Conservation (phyloP, 2,329 filamentous ascomycete species). For the Monosporascus sp. region DNA sequence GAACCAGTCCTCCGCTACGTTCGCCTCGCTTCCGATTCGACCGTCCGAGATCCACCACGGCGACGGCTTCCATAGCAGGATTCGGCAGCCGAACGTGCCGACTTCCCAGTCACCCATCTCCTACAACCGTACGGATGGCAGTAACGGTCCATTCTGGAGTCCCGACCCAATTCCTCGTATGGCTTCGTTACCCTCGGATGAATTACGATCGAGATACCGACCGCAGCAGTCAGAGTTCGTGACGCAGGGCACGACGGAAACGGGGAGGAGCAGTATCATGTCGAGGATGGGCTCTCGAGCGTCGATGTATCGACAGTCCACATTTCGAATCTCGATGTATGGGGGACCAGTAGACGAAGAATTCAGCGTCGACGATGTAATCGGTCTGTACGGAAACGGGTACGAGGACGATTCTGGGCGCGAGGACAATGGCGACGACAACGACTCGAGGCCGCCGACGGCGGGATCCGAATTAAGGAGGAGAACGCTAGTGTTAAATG, state of each 20-base stretch:
- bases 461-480: constrained; percentile 34
- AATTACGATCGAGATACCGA: constrained; percentile 51
- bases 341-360: constrained; percentile 43
- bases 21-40: constrained; percentile 37
- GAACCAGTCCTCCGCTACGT: constrained; percentile 40
- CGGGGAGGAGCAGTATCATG: constrained; percentile 75
- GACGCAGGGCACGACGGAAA: constrained; percentile 58
- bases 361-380: constrained; percentile 62
- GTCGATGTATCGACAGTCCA: constrained; percentile 43
- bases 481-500: constrained; percentile 35
- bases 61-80: constrained; percentile 19
- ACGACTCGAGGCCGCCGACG: constrained; percentile 33
- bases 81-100: constrained; percentile 18
- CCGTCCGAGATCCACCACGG: constrained; percentile 30
- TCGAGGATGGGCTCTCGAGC: constrained; percentile 74
- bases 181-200: constrained; percentile 45
- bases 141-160: constrained; percentile 28
- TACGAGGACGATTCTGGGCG: constrained; percentile 49
- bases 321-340: constrained; percentile 18
- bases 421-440: constrained; percentile 36
- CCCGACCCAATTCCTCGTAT: constrained; percentile 34
- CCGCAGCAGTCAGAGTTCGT: constrained; percentile 52
- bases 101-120: constrained; percentile 24
- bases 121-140: constrained; percentile 31
- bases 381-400: constrained; percentile 64